Base-by-base conservation (phyloP, 352 stramenopile genomes). In the Phytophthora sojae region DNA sequence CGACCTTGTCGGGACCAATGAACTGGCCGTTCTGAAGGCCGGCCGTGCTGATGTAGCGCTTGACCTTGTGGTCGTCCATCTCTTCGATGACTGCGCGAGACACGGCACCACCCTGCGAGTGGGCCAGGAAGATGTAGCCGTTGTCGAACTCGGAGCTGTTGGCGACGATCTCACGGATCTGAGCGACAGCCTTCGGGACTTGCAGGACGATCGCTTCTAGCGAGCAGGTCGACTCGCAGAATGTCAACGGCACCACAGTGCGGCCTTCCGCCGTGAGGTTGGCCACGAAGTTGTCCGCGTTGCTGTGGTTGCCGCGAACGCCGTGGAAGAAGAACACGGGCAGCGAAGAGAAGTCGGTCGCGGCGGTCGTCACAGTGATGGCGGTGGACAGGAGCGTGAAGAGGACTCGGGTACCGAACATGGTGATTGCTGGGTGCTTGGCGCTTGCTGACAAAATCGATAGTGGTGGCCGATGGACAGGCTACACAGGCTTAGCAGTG, bases 1-100 rank as follows among this genome's bases (percentile, higher is more conserved):
- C 37, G 2, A 73, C 53, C 32, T 64, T 75, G 52, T 88, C 74
- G 11, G 79, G 79, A 0, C 75, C 76, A n/a, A 83, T 82, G 37
- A 89, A 89, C 57, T 82, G 70, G 42, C 81, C 79, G 60, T 86
- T 87, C 32, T 85, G 76, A 0, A 73, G 61, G 8, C 76, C 79
- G 2, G 76, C 79, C 15, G 74, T 66, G 42, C 68, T 85, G 53
- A 89, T 77, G 58, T 81, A 77, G 21, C 64, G 74, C 19, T 77
- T 71, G 6, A 78, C 75, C 14, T 82, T 76, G 70, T 86, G 81
- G 47, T 86, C 74, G 55, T 89, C 75, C 81, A 83, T 84, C 17
- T 79, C 65, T 59, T 89, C 81, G 37, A 86, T 68, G 14, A 89
- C 77, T 12, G 67, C 73, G 0, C 79, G 75, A 8, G 72, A 68